Evolutionary conservation across 345 rosid species (phyloP).

Genomic region (Salix viminalis): DNA sequence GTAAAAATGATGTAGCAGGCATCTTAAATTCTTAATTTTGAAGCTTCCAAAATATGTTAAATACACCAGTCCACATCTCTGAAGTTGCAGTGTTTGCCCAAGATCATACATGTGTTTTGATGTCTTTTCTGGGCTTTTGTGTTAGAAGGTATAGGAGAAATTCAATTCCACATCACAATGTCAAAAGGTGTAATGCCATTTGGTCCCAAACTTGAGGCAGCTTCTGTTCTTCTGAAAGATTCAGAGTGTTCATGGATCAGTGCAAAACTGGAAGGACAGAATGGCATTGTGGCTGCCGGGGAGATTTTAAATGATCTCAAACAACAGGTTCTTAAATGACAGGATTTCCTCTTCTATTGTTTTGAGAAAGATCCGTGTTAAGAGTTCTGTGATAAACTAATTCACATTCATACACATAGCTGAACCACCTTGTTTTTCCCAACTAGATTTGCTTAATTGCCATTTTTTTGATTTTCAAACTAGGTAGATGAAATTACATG

Average conservation of each 20-base stretch:
- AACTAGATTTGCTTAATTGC: too few species aligned
- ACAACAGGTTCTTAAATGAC: not conserved
- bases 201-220: constrained; percentile 38
- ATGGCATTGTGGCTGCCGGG: constrained; percentile 15
- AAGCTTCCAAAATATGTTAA: not conserved
- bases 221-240: constrained; percentile 17
- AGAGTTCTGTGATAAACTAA: too few species aligned
- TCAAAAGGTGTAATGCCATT: constrained; percentile 39
- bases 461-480: too few species aligned
- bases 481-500: too few species aligned
- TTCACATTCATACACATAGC: too few species aligned
- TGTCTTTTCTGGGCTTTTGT: not conserved
- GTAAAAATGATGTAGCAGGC: too few species aligned
- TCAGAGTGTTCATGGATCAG: constrained; percentile 25
- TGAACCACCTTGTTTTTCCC: too few species aligned
- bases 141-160: constrained; percentile 29
- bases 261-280: constrained; percentile 22
- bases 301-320: constrained; percentile 24
- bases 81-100: not conserved
- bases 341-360: not conserved
- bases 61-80: not conserved
- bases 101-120: not conserved
- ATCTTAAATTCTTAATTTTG: not conserved
- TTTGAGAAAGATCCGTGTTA: too few species aligned
- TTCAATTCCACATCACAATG: constrained; percentile 32